Evolutionary conservation across 768 basidiomycete genomes (phyloP).

Genomic region (Kwoniella botswanensis): DNA sequence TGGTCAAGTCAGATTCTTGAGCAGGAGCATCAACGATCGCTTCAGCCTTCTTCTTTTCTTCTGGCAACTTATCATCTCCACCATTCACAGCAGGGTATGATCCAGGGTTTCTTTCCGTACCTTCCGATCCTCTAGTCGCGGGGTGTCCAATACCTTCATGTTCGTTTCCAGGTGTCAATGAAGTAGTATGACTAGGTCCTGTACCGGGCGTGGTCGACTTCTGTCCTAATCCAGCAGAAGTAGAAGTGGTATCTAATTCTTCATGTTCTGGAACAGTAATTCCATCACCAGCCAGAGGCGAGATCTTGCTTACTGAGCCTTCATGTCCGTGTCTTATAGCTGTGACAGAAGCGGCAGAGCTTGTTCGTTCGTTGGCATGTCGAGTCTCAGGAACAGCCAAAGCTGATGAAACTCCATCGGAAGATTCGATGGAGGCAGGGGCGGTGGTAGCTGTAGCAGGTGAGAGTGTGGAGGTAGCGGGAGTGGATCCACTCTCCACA

Average conservation of each 20-base stretch:
- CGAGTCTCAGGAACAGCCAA: conserved; percentile 28
- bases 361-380: conserved; percentile 40
- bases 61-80: not conserved
- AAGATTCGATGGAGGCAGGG: conserved; percentile 1
- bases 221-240: not conserved
- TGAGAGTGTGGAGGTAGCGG: conserved; percentile 1
- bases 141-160: conserved; percentile 48
- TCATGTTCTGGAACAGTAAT: conserved; percentile 7
- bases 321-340: conserved; percentile 50
- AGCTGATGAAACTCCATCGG: conserved; percentile 7
- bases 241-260: conserved; percentile 8
- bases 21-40: conserved; percentile 13
- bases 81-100: conserved; percentile 27
- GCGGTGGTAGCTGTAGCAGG: conserved; percentile 1
- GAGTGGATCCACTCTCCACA: conserved; percentile 3
- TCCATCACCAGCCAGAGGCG: conserved; percentile 14
- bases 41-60: conserved; percentile 13
- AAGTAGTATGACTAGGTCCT: conserved; percentile 15
- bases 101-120: conserved; percentile 37
- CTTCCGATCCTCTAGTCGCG: conserved; percentile 26
- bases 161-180: conserved; percentile 39
- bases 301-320: conserved; percentile 24
- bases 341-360: conserved; percentile 40
- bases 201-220: conserved; percentile 15
- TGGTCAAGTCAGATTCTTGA: conserved; percentile 5